Conservation (phyloP, 352 stramenopile species). For the Phytophthora lateralis region DNA sequence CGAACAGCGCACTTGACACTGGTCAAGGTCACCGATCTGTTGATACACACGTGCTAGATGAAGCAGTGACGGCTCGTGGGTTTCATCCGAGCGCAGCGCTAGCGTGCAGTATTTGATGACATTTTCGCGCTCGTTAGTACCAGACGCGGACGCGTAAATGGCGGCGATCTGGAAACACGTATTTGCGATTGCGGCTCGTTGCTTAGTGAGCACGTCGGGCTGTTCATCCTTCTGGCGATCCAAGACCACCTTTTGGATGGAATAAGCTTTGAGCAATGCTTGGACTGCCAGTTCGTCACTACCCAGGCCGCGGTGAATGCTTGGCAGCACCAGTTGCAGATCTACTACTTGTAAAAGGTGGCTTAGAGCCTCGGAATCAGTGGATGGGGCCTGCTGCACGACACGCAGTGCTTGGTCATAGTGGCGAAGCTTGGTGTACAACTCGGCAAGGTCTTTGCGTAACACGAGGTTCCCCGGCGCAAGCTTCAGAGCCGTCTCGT, state of each 20-base stretch:
- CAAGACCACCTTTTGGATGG: conserved; percentile 88
- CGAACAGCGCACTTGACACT: conserved; percentile 87
- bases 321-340: conserved; percentile 78
- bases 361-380: conserved; percentile 70
- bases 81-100: conserved; percentile 76
- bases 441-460: conserved; percentile 88
- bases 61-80: conserved; percentile 87
- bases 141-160: conserved; percentile 57
- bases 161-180: conserved; percentile 86
- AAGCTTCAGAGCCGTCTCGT: conserved; percentile 88
- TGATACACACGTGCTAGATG: conserved; percentile 79
- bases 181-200: conserved; percentile 76
- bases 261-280: conserved; percentile 77
- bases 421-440: conserved; percentile 89
- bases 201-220: conserved; percentile 74
- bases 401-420: conserved; percentile 86
- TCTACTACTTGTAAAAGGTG: conserved; percentile 73
- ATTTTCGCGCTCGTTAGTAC: conserved; percentile 48
- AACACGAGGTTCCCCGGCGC: conserved; percentile 77
- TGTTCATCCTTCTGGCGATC: conserved; percentile 82
- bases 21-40: conserved; percentile 76
- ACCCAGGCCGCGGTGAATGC: conserved; percentile 75
- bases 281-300: conserved; percentile 81
- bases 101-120: conserved; percentile 83
- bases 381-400: conserved; percentile 71